phyloP scores from a whole-genome alignment of 257 asterid species.

The Primulina eburnea region DNA sequence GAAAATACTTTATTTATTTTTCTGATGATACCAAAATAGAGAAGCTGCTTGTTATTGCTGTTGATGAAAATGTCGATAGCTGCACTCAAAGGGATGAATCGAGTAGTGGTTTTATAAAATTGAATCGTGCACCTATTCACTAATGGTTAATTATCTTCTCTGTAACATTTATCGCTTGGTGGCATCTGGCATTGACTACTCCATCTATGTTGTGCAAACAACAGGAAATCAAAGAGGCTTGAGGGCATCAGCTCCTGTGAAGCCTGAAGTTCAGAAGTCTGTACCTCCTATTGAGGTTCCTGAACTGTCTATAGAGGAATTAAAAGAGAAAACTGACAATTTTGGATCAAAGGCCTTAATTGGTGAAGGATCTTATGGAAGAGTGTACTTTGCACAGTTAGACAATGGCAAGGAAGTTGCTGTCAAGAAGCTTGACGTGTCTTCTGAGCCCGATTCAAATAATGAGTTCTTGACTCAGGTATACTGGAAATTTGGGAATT shows the following conservation, averaged over 20 bases:
- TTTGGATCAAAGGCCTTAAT: conserved; percentile 82
- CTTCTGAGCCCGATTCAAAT: conserved; percentile 90
- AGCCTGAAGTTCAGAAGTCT: conserved; percentile 61
- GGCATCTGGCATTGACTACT: conserved; percentile 6
- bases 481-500: conserved; percentile 10
- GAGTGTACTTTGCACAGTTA: conserved; percentile 74
- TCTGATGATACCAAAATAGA: conserved; percentile 3
- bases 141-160: neutral
- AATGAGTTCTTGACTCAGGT: conserved; percentile 89
- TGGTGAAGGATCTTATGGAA: conserved; percentile 94
- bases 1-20: conserved; percentile 8
- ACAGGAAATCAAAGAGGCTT: conserved; percentile 63
- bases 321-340: conserved; percentile 81
- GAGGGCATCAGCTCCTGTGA: conserved; percentile 60
- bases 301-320: conserved; percentile 63
- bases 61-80: conserved; percentile 9
- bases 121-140: conserved; percentile 9
- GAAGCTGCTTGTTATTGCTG: neutral
- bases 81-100: conserved; percentile 5
- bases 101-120: neutral
- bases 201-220: conserved; percentile 22
- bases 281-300: conserved; percentile 84
- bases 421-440: conserved; percentile 90
- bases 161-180: conserved; percentile 18
- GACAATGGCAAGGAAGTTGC: conserved; percentile 77